Base-by-base conservation (phyloP, 208 protist species). In the Phytomonas francai region DNA sequence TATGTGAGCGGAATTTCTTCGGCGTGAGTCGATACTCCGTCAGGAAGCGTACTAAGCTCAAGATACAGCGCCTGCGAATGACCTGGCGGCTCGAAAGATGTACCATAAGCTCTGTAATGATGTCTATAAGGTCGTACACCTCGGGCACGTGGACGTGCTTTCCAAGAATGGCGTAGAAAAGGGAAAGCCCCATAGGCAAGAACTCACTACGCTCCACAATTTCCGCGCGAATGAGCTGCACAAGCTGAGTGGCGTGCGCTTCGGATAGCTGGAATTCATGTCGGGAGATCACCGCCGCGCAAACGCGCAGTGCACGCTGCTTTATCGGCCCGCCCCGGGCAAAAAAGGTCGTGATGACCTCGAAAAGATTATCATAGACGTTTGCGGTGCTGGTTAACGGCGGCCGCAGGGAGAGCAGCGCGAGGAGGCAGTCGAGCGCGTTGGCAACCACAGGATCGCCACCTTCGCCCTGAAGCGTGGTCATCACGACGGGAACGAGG, bases 1-100 rank as follows among this genome's bases (percentile, higher is more conserved):
- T 82, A 70, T 97, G 92, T 0, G 88, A 94, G 64, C 81, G 79
- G 65, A 95, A 93, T 78, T 95, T 95, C 45, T 87, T 77, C 19
- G 81, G 83, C 11, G 92, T 97, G 67, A 97, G 82, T 39, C 83
- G 79, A 74, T 92, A 97, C 78, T 97, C 89, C n/a, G 89, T 93
- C 25, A 97, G 73, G 77, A 97, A 97, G 67, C 88, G 84, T 8
- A 83, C 80, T 22, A 97, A 59, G 28, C 91, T 81, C 39, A 84
- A 65, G 34, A 93, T 80, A 71, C 87, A 94, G 45, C 83, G 88
- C 27, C 81, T 77, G 22, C 85, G 78, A 56, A 97, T 83, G 14
- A 89, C 72, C 31, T 70, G 70, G 34, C 87, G 90, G 27, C 76
- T 76, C 42, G 82, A 70, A 59, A 81, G 75, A 69, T 97, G 92